Base-by-base conservation (phyloP, 1,284 basidiomycete species). In the Ustilago loliicola region DNA sequence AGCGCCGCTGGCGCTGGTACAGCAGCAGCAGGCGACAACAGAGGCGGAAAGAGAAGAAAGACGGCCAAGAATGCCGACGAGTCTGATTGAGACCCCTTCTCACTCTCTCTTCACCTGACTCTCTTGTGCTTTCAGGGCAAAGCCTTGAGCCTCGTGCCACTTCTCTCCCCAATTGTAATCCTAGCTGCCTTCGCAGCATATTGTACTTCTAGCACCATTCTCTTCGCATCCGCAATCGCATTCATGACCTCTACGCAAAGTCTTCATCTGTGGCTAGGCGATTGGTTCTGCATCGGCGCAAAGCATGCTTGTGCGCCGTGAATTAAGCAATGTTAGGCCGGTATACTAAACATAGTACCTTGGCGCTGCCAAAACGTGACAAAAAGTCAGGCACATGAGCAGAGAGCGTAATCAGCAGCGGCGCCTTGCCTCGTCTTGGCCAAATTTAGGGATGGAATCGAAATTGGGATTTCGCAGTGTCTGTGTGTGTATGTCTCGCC, bases 41-140 rank as follows among this genome's bases (percentile, higher is more conserved):
- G 79, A 9, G 74, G 77, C 8, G 66, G 66, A 19, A 82, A 82
- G 55, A 67, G 82, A 1, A 67, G 82, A 30, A 82, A 79, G 65
- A 73, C 69, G 3, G 62, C 69, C 29, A 71, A 67, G 55, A 62
- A 58, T 48, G 69, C 40, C 10, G 69, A 76, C 1, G 69, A 70
- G 32, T 70, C 66, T 27, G 76, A 78, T 23, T 78, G 40, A 45
- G 42, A 21, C 21, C 38, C 38, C 19, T 15, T 17, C 42, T 38
- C 36, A 11, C 13, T 15, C 36, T 38, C 6, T 15, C 3, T 38
- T 38, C 9, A 38, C 17, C 13, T 15, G 36, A 38, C 9, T 7
- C 36, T 3, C 3, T 38, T 15, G 36, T 38, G 36, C 9, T 15
- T 38, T 38, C 36, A 10, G 3, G 36, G n/a, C n/a, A n/a, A n/a